Evolutionary conservation across 768 basidiomycete genomes (phyloP).

Genomic region (Rhodotorula babjevae): DNA sequence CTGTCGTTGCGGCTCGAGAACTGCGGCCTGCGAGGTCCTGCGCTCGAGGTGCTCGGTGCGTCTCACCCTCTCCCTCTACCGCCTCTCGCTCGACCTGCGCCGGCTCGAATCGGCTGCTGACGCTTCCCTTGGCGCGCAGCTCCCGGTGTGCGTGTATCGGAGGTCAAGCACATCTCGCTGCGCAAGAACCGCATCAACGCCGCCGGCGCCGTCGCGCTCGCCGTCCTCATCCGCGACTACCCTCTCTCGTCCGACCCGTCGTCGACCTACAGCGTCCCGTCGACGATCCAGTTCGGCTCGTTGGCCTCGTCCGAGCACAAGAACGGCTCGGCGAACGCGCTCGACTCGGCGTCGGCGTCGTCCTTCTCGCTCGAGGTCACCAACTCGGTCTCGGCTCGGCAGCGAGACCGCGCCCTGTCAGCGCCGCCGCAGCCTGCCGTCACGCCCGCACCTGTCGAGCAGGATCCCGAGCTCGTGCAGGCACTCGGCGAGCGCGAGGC

Average conservation of each 20-base stretch:
- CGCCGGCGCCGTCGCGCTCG: conserved; percentile 81
- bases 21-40: conserved; percentile 66
- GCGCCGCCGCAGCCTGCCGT: background rate
- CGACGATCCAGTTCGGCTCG: background rate
- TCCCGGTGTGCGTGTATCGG: conserved; percentile 74
- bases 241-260: conserved; percentile 25
- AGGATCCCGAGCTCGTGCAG: fast-evolving
- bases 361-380: background rate
- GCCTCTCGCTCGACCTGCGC: background rate
- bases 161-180: conserved; percentile 80
- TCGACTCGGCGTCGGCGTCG: background rate
- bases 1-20: conserved; percentile 84
- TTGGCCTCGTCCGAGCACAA: background rate
- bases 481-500: conserved; percentile 12
- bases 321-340: background rate
- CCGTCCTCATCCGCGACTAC: conserved; percentile 94
- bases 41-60: conserved; percentile 75
- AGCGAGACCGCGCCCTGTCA: conserved; percentile 4
- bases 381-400: conserved; percentile 36
- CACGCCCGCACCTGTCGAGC: background rate
- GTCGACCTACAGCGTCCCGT: background rate
- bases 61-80: background rate
- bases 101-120: background rate
- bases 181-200: conserved; percentile 80
- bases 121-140: conserved; percentile 52